These are phyloP conservation scores for Tylopilus cervinicoccineus DNA, from an alignment of 768 basidiomycete species.

Conservation along the genomic window DNA sequence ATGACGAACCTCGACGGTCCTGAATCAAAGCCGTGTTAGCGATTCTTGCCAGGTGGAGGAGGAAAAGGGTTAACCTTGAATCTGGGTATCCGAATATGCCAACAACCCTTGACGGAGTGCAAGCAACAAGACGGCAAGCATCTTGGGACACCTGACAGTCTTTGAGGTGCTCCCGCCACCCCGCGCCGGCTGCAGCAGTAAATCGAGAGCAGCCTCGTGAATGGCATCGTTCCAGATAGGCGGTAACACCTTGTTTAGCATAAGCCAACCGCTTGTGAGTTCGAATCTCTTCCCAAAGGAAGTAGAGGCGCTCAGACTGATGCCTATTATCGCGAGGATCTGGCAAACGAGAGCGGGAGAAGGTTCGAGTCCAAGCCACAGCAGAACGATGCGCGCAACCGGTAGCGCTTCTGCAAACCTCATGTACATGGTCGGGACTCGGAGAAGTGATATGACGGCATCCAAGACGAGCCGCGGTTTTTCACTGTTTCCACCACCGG, in stretches of 20 bases:
- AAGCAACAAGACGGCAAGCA: conserved; percentile 68
- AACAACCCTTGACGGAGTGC: conserved; percentile 58
- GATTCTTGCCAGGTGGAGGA: not conserved
- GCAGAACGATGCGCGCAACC: conserved; percentile 69
- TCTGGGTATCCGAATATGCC: conserved; percentile 25
- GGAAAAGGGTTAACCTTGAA: conserved; percentile 11
- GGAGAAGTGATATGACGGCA: conserved; percentile 58
- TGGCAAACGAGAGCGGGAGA: conserved; percentile 52
- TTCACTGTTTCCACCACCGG: conserved; percentile 28
- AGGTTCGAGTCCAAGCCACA: conserved; percentile 79
- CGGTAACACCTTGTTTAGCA: conserved; percentile 67
- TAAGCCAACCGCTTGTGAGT: conserved; percentile 77
- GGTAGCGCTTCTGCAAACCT: conserved; percentile 77
- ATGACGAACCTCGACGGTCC: conserved; percentile 21
- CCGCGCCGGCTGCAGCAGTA: conserved; percentile 53
- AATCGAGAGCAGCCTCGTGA: conserved; percentile 63
- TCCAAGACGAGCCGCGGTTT: conserved; percentile 69
- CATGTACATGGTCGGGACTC: conserved; percentile 50
- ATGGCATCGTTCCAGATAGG: conserved; percentile 64
- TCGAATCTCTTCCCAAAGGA: conserved; percentile 83
- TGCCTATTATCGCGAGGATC: conserved; percentile 55
- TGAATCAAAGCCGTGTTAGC: conserved; percentile 3
- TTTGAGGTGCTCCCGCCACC: conserved; percentile 7
- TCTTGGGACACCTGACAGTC: conserved; percentile 55
- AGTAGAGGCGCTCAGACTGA: conserved; percentile 49